phyloP scores from a whole-genome alignment of 2,329 filamentous ascomycete species.

The Samsoniella hepiali region DNA sequence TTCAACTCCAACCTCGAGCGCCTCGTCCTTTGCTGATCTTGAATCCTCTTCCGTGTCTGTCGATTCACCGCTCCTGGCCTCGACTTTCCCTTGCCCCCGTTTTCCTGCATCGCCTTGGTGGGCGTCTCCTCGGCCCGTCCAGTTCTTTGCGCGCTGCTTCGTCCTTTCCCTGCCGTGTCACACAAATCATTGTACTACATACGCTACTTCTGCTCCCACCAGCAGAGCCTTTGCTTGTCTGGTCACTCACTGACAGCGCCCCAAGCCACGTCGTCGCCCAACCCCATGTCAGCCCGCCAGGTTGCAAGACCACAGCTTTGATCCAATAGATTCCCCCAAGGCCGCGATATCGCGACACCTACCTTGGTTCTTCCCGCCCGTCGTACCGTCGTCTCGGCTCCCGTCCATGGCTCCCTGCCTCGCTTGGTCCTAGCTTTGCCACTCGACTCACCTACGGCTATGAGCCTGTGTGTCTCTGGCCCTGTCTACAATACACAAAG shows the following conservation, averaged over 20 bases:
- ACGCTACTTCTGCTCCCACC: background rate
- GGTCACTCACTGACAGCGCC: constrained; percentile 12
- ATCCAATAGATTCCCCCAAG: constrained; percentile 14
- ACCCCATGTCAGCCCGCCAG: constrained; percentile 15
- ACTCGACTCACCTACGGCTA: constrained; percentile 18
- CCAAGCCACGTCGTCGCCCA: constrained; percentile 16
- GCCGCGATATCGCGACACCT: constrained; percentile 13
- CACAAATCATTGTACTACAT: constrained; percentile 15
- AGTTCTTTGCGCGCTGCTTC: background rate
- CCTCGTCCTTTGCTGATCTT: constrained; percentile 9
- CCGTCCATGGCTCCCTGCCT: constrained; percentile 19
- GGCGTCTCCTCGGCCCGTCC: constrained; percentile 15
- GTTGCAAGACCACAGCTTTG: constrained; percentile 7
- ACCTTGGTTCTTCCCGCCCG: constrained; percentile 6
- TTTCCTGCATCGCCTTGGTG: constrained; percentile 1
- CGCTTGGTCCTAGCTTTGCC: constrained; percentile 17
- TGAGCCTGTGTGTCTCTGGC: constrained; percentile 18
- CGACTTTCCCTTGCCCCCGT: background rate
- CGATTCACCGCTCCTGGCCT: constrained; percentile 9
- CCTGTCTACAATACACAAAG: constrained; percentile 31
- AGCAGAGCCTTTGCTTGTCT: constrained; percentile 9
- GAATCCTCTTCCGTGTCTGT: constrained; percentile 1
- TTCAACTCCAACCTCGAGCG: constrained; percentile 13
- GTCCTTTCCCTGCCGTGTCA: constrained; percentile 13
- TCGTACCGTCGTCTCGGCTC: constrained; percentile 13